Conservation (phyloP, 2,329 filamentous ascomycete species). For the Neofusicoccum sp. region DNA sequence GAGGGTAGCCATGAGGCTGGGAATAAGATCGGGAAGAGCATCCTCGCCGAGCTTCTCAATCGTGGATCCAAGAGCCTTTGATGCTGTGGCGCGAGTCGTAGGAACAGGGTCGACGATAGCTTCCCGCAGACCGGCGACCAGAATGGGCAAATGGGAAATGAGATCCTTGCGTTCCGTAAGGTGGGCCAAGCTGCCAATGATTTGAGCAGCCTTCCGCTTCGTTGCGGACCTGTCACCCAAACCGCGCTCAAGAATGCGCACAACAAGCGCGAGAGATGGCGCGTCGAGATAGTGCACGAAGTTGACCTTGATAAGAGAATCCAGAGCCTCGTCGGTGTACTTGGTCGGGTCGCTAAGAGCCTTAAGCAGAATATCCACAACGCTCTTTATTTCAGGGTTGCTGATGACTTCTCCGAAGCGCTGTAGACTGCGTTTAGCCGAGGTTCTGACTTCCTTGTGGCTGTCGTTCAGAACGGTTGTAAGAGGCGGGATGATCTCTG, state of each 20-base stretch:
- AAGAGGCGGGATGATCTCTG: constrained; percentile 93
- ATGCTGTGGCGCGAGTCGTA: constrained; percentile 91
- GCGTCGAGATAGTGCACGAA: constrained; percentile 99
- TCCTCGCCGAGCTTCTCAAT: constrained; percentile 98
- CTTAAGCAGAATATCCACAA: constrained; percentile 89
- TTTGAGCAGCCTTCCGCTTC: constrained; percentile 93
- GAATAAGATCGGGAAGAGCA: constrained; percentile 92
- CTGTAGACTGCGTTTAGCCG: constrained; percentile 93
- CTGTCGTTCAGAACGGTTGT: constrained; percentile 94
- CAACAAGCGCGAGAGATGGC: constrained; percentile 89
- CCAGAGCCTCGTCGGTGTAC: constrained; percentile 91
- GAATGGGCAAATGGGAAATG: constrained; percentile 81
- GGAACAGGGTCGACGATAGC: constrained; percentile 95
- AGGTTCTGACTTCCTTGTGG: constrained; percentile 91
- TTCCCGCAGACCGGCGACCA: constrained; percentile 84
- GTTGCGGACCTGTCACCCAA: constrained; percentile 88
- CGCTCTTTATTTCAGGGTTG: constrained; percentile 92
- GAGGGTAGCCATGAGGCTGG: constrained; percentile 94
- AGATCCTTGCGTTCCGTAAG: constrained; percentile 95
- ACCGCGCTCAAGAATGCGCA: constrained; percentile 91
- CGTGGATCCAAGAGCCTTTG: constrained; percentile 91
- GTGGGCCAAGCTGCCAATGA: constrained; percentile 96
- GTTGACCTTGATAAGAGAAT: constrained; percentile 94
- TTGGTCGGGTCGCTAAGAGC: constrained; percentile 96
- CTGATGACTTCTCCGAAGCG: constrained; percentile 97